Conservation (phyloP, 805 yeast species). For the Starmerella stigmatis region DNA sequence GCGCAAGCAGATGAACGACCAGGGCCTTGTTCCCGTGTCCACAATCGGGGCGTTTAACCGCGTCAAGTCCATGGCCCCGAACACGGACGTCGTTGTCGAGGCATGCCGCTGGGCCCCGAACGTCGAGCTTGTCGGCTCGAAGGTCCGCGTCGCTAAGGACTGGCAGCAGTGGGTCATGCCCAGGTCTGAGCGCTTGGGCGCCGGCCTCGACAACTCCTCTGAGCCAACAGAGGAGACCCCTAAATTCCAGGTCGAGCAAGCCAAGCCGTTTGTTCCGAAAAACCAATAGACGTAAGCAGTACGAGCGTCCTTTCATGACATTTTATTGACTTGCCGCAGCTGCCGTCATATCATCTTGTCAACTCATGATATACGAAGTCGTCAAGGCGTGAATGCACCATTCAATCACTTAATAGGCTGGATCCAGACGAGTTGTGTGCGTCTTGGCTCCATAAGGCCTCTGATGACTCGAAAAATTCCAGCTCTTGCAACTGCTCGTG, state of each 20-base stretch:
- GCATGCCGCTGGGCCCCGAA: slow-evolving; percentile 46
- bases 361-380: no score
- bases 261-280: slow-evolving; percentile 32
- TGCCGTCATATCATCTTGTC: no score
- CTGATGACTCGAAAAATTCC: no score
- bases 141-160: slow-evolving; percentile 50
- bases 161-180: slow-evolving; percentile 65
- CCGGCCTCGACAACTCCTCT: slow-evolving; percentile 34
- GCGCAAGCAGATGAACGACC: slow-evolving; percentile 66
- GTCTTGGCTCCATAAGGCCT: no score
- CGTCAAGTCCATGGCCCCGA: slow-evolving; percentile 56
- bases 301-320: not conserved
- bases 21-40: slow-evolving; percentile 60
- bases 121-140: slow-evolving; percentile 43
- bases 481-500: no score
- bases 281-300: not conserved
- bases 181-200: slow-evolving; percentile 37
- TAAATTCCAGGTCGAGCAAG: slow-evolving; percentile 31
- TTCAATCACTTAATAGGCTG: no score
- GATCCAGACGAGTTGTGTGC: no score
- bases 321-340: no score
- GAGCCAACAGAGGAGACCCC: slow-evolving; percentile 29
- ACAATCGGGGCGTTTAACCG: slow-evolving; percentile 65
- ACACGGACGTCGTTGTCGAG: slow-evolving; percentile 41
- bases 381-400: no score